A percentile compares a stretch with the other conserved stretches of the same genome.
phyloP scores from a whole-genome alignment of 2,329 filamentous ascomycete genomes.

The Aspergillus fischeri region DNA sequence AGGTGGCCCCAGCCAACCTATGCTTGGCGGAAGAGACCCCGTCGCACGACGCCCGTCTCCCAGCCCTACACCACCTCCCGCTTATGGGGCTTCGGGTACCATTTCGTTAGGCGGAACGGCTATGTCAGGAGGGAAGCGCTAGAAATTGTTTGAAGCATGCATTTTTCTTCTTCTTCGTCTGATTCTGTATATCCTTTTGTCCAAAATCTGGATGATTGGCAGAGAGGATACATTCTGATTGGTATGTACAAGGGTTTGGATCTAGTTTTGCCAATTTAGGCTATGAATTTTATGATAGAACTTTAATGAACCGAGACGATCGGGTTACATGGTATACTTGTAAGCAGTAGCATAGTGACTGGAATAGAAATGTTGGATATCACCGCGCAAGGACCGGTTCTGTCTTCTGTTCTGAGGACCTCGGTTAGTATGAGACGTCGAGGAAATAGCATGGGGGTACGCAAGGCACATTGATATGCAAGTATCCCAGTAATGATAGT shows the following conservation, averaged over 20 bases:
- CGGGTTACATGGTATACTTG: neutral
- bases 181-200: neutral
- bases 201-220: too few relatives aligned
- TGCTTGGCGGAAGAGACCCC: slow-evolving; percentile 17
- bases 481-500: neutral
- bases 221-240: neutral
- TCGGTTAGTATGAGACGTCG: neutral
- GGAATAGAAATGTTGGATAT: neutral
- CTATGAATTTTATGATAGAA: neutral
- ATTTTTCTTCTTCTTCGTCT: neutral
- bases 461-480: neutral
- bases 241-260: neutral
- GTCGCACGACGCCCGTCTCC: slow-evolving; percentile 28
- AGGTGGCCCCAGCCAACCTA: slow-evolving; percentile 11
- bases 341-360: neutral
- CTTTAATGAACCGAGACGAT: neutral
- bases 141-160: neutral
- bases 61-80: slow-evolving; percentile 37
- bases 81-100: slow-evolving; percentile 36
- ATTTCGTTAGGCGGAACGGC: slow-evolving; percentile 29
- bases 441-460: neutral
- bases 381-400: neutral
- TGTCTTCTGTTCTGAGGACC: neutral
- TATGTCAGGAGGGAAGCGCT: slow-evolving; percentile 30
- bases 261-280: neutral